Percentiles rank a stretch among this genome's conserved stretches.
phyloP scores from a whole-genome alignment of 495 filamentous ascomycete genomes.

The Paragyromitra xinjiangensis region DNA sequence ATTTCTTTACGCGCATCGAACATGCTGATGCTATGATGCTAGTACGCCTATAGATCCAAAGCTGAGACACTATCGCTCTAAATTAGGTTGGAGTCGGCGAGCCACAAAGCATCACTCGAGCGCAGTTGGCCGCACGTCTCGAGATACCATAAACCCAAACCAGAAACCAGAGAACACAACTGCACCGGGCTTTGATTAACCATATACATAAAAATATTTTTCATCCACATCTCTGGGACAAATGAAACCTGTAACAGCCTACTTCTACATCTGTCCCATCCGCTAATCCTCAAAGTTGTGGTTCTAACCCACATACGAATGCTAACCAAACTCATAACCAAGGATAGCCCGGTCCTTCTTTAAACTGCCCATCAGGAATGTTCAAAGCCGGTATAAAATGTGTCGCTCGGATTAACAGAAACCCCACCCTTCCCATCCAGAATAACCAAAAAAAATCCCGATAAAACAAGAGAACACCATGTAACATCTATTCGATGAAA shows the following conservation, averaged over 20 bases:
- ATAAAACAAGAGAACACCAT: slow-evolving; percentile 8
- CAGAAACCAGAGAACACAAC: too few species aligned
- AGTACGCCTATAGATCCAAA: too few species aligned
- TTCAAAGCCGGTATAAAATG: background rate
- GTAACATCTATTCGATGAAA: slow-evolving; percentile 1
- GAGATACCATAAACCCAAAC: too few species aligned
- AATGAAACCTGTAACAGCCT: background rate
- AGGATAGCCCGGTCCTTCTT: background rate
- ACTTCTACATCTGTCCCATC: background rate
- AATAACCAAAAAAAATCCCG: background rate
- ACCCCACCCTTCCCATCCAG: background rate
- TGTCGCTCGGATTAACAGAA: background rate
- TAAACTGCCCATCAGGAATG: background rate
- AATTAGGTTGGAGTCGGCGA: too few species aligned
- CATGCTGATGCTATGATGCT: too few species aligned
- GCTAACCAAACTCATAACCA: background rate
- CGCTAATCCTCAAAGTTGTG: background rate
- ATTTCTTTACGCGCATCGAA: too few species aligned
- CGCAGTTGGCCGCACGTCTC: too few species aligned
- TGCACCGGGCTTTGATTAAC: too few species aligned
- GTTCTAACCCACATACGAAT: background rate
- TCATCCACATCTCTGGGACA: background rate
- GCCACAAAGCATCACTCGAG: too few species aligned
- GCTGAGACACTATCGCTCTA: too few species aligned
- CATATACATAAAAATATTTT: too few species aligned